Evolutionary conservation across 768 basidiomycete species (phyloP).

Genomic region (Lentinula sp.): DNA sequence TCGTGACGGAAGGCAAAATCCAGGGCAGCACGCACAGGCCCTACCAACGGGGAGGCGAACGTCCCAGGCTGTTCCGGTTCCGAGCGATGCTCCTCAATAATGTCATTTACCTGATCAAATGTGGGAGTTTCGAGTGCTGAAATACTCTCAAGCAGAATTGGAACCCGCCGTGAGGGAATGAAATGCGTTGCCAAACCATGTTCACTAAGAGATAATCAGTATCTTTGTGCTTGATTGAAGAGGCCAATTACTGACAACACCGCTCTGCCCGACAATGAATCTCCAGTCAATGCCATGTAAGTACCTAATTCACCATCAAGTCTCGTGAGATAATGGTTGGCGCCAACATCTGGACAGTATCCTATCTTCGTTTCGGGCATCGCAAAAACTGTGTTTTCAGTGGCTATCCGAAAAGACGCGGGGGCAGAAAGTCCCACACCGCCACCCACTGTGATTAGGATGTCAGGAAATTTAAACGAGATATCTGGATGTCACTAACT

Average conservation of each 20-base stretch:
- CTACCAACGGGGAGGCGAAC: constrained; percentile 40
- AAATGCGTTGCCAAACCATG: constrained; percentile 94
- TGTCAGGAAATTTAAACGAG: constrained; percentile 2
- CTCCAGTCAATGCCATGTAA: constrained; percentile 86
- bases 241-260: constrained; percentile 62
- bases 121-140: constrained; percentile 46
- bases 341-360: constrained; percentile 90
- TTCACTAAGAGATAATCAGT: constrained; percentile 45
- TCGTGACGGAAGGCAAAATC: constrained; percentile 73
- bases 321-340: constrained; percentile 81
- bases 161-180: constrained; percentile 70
- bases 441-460: constrained; percentile 71
- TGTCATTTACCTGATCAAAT: constrained; percentile 34
- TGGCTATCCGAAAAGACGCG: constrained; percentile 89
- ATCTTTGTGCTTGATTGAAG: not conserved
- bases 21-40: constrained; percentile 65
- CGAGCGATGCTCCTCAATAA: constrained; percentile 69
- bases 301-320: constrained; percentile 90
- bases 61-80: constrained; percentile 58
- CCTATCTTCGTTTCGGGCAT: constrained; percentile 98
- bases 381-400: constrained; percentile 84
- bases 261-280: constrained; percentile 65
- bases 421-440: constrained; percentile 84
- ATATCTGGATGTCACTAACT: constrained; percentile 46
- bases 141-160: constrained; percentile 64